Evolutionary conservation across 148 eudicot genomes (phyloP), one percentile per base, ranked within the genome.

Genomic region (Selenicereus undatus): DNA sequence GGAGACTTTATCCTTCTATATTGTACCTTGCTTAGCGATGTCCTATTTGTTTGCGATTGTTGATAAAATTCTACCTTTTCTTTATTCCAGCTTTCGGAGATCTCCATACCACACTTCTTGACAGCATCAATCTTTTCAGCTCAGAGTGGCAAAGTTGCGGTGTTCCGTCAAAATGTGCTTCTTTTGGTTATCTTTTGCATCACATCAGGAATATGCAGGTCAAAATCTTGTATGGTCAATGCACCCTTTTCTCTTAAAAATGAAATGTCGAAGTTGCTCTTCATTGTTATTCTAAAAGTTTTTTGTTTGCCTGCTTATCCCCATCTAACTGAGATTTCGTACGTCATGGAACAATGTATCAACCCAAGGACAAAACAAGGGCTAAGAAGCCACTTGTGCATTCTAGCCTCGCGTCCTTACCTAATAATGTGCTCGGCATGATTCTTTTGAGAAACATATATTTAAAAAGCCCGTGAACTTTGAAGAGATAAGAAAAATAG

Each of bases 111-210:
- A 66, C 99, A 96, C 89, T 93, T 89, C 90, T 86, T 96, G 91
- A 96, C 99, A 75, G 99, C 98, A 60, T 93, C 99, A 76, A 92
- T 96, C 74, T 96, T 96, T 86, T 90, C 99, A 36, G 98, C 99
- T 21, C 98, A 96, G 83, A 92, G 94, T 86, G 92, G 93, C 81
- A 73, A 90, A 36, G 82, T 86, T 29, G 58, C 77, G 35, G 82
- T 89, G 75, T 96, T 93, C 83, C 94, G 87, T 73, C 83, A 86
- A 80, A 96, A 96, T 84, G 90, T 93, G 85, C 84, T 84, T 76
- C 89, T 93, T 71, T 85, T 96, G 86, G 74, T 89, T 83, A 73
- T 88, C 51, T 86, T 93, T 79, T 96, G 98, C 79, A 78, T 90
- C 80, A 89, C 86, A 80, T 91, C 99, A 1, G 99, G 91, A 88